Base-by-base conservation (phyloP, 1,284 basidiomycete genomes). In the Vanrija humicola region DNA sequence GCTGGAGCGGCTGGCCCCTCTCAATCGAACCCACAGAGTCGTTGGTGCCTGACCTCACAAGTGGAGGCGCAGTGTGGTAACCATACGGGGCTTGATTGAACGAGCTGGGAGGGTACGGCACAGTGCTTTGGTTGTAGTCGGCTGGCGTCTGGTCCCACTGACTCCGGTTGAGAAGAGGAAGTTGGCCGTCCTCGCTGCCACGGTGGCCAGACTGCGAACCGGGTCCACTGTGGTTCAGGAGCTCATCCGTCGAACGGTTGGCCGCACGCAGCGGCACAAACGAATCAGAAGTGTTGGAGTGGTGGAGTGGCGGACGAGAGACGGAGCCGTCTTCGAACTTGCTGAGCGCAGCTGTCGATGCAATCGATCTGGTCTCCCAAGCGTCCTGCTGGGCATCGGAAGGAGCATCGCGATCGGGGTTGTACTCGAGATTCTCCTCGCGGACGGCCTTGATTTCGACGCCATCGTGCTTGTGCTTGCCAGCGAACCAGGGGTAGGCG, bases 361-460 rank as follows among this genome's bases (percentile, higher is more conserved):
- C 67, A 45, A 73, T 55, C 8, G 72, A 73, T 23, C 65, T 59
- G 2, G 68, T 65, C 42, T 76, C 74, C 70, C 70, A 76, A 46
- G 70, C 72, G 21, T 44, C 50, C 28, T 47, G 42, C 14, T 46
- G 43, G 16, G 29, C 23, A 39, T 66, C 69, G 19, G 56, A 56
- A 2, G 67, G 61, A 43, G 65, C 68, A 44, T 76, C 73, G 44
- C 66, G 64, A 6, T 50, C 46, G 3, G 75, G 72, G 54, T 77
- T 68, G 68, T 73, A 77, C 48, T 76, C 75, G 56, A 77, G 67
- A 57, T 75, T 74, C 61, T 76, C 75, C 70, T 75, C 74, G 54
- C 65, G 62, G 38, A 77, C 69, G 40, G 68, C 74, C 56, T 71
- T 74, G 68, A 77, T 70, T 47, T 64, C 60, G 25, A 72, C 64